Conservation (phyloP, 192 early-diverging fungal species). For the Thamnidium elegans region DNA sequence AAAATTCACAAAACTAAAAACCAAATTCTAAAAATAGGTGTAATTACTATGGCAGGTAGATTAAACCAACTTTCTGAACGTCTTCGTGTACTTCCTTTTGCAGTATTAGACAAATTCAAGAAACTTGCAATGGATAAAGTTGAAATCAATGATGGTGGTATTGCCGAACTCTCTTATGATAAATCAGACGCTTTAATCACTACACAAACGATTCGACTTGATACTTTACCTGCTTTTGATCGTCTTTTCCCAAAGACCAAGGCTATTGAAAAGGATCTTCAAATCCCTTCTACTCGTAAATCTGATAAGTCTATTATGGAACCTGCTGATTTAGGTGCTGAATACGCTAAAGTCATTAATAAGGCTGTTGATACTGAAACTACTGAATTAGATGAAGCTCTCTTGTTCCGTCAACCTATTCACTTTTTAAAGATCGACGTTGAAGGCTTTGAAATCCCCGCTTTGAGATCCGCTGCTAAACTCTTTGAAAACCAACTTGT, state of each 20-base stretch:
- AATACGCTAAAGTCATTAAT: constrained; percentile 21
- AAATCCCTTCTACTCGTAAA: neutral
- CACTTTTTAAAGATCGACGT: constrained; percentile 42
- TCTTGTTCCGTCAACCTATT: constrained; percentile 26
- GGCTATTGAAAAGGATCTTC: neutral
- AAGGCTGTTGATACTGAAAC: constrained; percentile 12
- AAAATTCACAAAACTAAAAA: neutral
- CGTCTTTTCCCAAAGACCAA: constrained; percentile 21
- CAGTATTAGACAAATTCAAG: constrained; percentile 32
- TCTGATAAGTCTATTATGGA: constrained; percentile 9
- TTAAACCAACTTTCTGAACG: constrained; percentile 25
- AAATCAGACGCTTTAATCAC: constrained; percentile 7
- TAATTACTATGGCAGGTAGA: constrained; percentile 32
- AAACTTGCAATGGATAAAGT: constrained; percentile 30
- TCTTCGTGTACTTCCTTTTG: constrained; percentile 35
- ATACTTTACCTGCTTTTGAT: constrained; percentile 26
- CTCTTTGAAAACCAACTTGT: constrained; percentile 28
- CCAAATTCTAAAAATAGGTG: constrained; percentile 13
- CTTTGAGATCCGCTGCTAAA: constrained; percentile 26
- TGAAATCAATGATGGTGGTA: constrained; percentile 31
- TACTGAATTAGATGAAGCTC: neutral
- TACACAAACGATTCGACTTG: constrained; percentile 38
- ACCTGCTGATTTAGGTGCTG: constrained; percentile 23
- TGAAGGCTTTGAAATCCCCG: constrained; percentile 36
- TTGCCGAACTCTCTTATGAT: constrained; percentile 23